Conservation (phyloP, 306 rosid genomes). For the Sechiopsis laciniata region DNA sequence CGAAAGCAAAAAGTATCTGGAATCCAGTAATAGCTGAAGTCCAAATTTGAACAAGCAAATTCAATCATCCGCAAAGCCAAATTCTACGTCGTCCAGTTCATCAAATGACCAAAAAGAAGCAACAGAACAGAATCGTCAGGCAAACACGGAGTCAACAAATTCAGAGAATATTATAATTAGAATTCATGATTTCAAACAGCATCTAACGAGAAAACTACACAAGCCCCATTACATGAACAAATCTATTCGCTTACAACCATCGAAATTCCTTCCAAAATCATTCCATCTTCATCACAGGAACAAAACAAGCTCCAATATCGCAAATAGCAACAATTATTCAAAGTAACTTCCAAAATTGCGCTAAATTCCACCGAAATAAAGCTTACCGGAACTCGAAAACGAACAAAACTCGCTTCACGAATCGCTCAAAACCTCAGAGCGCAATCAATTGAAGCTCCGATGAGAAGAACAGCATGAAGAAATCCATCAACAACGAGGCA, state of each 20-base stretch:
- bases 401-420: conserved; percentile 23
- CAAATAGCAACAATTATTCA: conserved; percentile 20
- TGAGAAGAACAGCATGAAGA: conserved; percentile 9
- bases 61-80: conserved; percentile 6
- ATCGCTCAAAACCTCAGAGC: conserved; percentile 20
- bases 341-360: neutral
- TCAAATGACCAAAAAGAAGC: conserved; percentile 9
- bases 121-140: neutral
- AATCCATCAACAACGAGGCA: conserved; percentile 9
- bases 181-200: neutral
- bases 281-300: conserved; percentile 21
- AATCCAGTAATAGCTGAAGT: neutral
- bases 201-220: neutral
- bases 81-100: conserved; percentile 29
- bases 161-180: neutral
- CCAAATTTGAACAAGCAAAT: neutral
- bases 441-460: neutral
- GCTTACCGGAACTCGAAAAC: neutral
- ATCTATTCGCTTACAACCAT: conserved; percentile 19
- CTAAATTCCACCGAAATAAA: neutral
- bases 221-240: neutral
- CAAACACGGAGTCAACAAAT: neutral
- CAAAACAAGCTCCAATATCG: neutral
- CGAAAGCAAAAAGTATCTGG: neutral
- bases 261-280: conserved; percentile 27